These are phyloP conservation scores for Ambispora gerdemannii DNA, from an alignment of 192 early-diverging fungal species.

Conservation along the genomic window DNA sequence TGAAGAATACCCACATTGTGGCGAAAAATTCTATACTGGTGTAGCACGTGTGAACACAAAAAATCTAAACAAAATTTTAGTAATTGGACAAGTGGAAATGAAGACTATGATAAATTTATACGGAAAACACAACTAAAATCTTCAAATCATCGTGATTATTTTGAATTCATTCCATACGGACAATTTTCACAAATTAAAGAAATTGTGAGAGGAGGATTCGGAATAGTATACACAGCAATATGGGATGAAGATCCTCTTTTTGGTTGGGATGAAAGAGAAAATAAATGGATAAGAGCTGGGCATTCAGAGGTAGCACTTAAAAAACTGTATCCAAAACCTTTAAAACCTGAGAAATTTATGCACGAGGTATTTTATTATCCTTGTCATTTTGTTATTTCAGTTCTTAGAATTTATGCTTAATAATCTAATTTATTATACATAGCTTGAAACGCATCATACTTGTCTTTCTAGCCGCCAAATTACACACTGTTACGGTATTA, in stretches of 20 bases:
- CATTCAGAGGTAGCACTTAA: not conserved
- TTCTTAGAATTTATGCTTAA: not conserved
- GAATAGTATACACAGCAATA: slow-evolving; percentile 6
- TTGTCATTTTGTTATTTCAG: not conserved
- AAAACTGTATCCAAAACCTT: not conserved
- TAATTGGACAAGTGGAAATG: too few species aligned
- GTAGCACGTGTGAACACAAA: too few species aligned
- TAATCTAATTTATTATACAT: not conserved
- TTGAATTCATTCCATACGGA: slow-evolving; percentile 24
- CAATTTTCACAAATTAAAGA: not conserved
- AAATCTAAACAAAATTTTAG: too few species aligned
- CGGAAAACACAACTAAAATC: too few species aligned
- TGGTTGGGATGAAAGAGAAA: slow-evolving; percentile 18
- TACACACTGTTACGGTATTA: slow-evolving; percentile 2
- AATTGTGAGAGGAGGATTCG: slow-evolving; percentile 1
- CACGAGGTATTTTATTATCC: not conserved
- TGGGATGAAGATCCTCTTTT: slow-evolving; percentile 2
- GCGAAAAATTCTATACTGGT: too few species aligned
- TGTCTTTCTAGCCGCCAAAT: not conserved
- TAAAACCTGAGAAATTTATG: not conserved
- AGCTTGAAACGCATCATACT: not conserved
- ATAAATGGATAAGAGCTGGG: slow-evolving; percentile 3
- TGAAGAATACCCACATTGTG: too few species aligned
- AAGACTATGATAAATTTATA: too few species aligned
- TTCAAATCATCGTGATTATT: too few species aligned